Base-by-base conservation (phyloP, 768 basidiomycete genomes). In the Lentinula sp. region DNA sequence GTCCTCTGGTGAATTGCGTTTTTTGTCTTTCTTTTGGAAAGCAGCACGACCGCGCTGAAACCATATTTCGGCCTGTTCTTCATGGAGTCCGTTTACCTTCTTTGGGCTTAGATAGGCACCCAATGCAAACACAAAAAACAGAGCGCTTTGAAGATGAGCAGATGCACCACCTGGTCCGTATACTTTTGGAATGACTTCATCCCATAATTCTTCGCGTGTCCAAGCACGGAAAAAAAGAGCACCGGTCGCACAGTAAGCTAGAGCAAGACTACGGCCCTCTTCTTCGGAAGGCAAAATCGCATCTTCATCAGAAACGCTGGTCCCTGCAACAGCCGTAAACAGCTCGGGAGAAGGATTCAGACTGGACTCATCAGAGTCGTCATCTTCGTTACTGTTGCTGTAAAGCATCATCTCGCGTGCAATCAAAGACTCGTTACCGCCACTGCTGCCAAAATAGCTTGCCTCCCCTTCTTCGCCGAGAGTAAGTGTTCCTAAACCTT, bases 1-100 rank as follows among this genome's bases (percentile, higher is more conserved):
- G 45, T 79, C 59, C 16, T 60, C 48, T 43, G 41, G 55, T 5
- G 41, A 43, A 42, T 56, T 56, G 12, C 41, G 55, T 42, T 56
- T 56, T 10, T 56, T 18, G 41, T 15, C 43, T 32, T 41, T 41
- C 23, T 4, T 56, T 6, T 56, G 57, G 42, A 59, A 50, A n/a
- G 57, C 57, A 1, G 33, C 37, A 15, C 57, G 37, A 18, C 57
- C 57, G 18, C 43, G 57, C 15, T 49, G 43, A 18, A 48, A 59
- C 57, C 57, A 59, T 18, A 36, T 10, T 23, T 59, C 57, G 18
- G 57, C 57, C 13, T 59, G 33, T 8, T 20, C 33, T 36, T 46
- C 57, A 28, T 59, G 48, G 15, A 16, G 18, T n/a, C 45, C 45
- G 18, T 46, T 39, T 6, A 16, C 2, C 20, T n/a, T 48, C 10